Base-by-base conservation (phyloP, 495 filamentous ascomycete species). In the Trypethelium eluteriae region DNA sequence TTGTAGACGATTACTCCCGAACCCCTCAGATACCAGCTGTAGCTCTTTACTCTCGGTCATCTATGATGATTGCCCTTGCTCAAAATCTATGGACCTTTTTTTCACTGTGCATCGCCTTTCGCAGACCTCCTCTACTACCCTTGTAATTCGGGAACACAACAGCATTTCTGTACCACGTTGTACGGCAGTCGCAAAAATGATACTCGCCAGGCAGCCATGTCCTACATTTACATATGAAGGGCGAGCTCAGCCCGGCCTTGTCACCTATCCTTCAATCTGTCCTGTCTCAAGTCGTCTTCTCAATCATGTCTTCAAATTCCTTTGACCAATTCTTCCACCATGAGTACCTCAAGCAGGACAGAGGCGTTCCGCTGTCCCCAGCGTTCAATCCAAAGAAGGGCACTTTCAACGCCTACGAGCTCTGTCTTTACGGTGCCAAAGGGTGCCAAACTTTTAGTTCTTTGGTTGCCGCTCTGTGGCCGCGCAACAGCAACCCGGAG, bases 201-300 rank as follows among this genome's bases (percentile, higher is more conserved):
- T 16, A 9, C n/a, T 53, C 49, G 49, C 49, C n/a, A 53, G 49
- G 49, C 49, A 53, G 49, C 49, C 49, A 53, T 53, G 16, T 53
- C 5, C 5, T 25, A 2, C 49, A 14, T 7, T 7, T 44, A 44
- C 41, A 44, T 44, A 7, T 44, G 6, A 14, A 44, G 41, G 41
- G 14, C 41, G 14, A 44, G 41, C 0, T 14, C 6, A 44, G 6
- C 41, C 6, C 41, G 6, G 41, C 41, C 41, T 7, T 44, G 7
- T 44, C 41, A 44, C 7, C 41, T 44, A 14, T 44, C 14, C 14
- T 44, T 44, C 25, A 25, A 25, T 25, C 25, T 25, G 25, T 25
- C 25, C 25, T 25, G 25, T 25, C 25, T 25, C 25, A 25, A 25
- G 1, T 44, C 14, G 7, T 44, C 41, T 7, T 44, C 41, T 7